phyloP scores from a whole-genome alignment of 2,329 filamentous ascomycete genomes.

The Monosporascus cannonballus region DNA sequence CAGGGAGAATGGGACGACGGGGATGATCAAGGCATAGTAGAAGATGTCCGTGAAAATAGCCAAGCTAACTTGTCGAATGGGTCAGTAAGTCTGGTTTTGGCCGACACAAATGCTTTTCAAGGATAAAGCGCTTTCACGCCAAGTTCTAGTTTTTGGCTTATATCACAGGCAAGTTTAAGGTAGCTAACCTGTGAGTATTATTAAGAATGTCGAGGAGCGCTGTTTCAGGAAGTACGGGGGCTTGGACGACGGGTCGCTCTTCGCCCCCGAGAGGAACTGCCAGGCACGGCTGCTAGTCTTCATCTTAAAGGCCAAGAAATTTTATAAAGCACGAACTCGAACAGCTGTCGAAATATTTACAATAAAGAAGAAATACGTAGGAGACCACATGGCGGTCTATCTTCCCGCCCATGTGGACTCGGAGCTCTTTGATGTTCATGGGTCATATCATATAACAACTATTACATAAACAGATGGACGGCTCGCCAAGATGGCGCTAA shows the following conservation, averaged over 20 bases:
- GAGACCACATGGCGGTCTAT: too few relatives aligned
- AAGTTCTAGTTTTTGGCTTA: not conserved
- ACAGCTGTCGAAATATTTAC: too few relatives aligned
- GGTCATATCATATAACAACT: too few relatives aligned
- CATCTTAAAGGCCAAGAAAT: conserved; percentile 9
- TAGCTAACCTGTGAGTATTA: conserved; percentile 26
- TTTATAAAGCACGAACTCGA: not conserved
- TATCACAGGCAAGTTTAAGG: not conserved
- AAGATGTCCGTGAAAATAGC: conserved; percentile 50
- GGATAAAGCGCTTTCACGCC: not conserved
- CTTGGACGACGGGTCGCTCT: conserved; percentile 15
- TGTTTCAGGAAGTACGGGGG: conserved; percentile 29
- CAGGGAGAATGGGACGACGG: conserved; percentile 65
- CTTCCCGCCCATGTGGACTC: too few relatives aligned
- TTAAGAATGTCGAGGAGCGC: conserved; percentile 34
- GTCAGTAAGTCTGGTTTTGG: not conserved
- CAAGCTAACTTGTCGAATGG: conserved; percentile 20
- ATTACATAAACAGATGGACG: too few relatives aligned
- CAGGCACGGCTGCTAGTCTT: conserved; percentile 7
- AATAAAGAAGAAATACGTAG: too few relatives aligned
- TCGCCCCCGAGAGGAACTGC: conserved; percentile 25
- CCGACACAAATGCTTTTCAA: too few relatives aligned
- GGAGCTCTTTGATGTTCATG: too few relatives aligned
- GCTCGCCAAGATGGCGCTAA: too few relatives aligned
- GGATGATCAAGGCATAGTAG: conserved; percentile 59